Evolutionary conservation across 129 eudicot species (phyloP).

Genomic region (Kitagawia praeruptora): DNA sequence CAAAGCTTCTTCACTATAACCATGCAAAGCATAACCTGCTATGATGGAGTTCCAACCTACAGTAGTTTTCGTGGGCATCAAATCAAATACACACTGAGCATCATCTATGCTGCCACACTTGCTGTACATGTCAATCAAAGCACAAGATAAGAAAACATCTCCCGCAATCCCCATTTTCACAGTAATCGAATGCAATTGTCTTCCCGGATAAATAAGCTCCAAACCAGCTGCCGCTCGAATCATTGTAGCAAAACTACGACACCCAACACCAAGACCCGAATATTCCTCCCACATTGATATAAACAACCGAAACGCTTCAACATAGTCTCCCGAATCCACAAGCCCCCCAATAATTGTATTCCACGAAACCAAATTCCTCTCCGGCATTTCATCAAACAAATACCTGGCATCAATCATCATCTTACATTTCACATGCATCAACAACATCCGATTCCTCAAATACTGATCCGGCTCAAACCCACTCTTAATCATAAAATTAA

Average conservation of each 20-base stretch:
- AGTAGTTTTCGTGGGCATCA: slow-evolving; percentile 67
- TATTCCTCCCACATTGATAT: slow-evolving; percentile 55
- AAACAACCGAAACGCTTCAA: slow-evolving; percentile 64
- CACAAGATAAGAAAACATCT: slow-evolving; percentile 64
- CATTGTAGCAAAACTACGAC: slow-evolving; percentile 61
- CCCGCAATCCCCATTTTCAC: slow-evolving; percentile 47
- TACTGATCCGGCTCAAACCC: slow-evolving; percentile 63
- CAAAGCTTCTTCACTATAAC: slow-evolving; percentile 78
- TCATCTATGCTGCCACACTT: slow-evolving; percentile 75
- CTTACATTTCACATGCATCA: slow-evolving; percentile 85
- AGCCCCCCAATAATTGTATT: slow-evolving; percentile 70
- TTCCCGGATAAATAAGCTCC: slow-evolving; percentile 55
- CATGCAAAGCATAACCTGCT: slow-evolving; percentile 79
- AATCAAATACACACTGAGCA: slow-evolving; percentile 56
- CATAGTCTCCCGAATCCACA: slow-evolving; percentile 52
- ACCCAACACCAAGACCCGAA: slow-evolving; percentile 30
- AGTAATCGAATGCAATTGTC: slow-evolving; percentile 63
- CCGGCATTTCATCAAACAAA: slow-evolving; percentile 67
- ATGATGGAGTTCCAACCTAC: slow-evolving; percentile 82
- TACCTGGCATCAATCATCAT: slow-evolving; percentile 75
- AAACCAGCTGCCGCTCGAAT: slow-evolving; percentile 70
- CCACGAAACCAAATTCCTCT: slow-evolving; percentile 76
- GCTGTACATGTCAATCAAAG: slow-evolving; percentile 83
- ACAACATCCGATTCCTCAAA: slow-evolving; percentile 65
- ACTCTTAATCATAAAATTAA: slow-evolving; percentile 35